Percentiles rank a stretch among this genome's conserved stretches.
Conservation (phyloP, 176 grass and related monocot species). For the barley (Hordeum vulgare) region DNA sequence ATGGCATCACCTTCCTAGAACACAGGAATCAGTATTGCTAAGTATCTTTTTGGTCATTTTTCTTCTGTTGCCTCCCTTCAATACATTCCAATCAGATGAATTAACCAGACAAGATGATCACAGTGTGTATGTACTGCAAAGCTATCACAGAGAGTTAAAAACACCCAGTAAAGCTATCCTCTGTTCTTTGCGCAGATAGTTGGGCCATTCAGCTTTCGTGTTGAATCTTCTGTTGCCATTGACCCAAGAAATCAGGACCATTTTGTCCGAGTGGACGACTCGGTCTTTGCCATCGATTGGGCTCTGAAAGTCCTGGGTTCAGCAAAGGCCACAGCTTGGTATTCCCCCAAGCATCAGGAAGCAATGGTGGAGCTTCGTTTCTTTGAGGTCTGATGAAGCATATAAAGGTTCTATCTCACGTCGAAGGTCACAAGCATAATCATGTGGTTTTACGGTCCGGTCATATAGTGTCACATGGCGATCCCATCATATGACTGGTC, state of each 20-base stretch:
- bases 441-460: neutral
- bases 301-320: constrained; percentile 91
- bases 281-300: constrained; percentile 80
- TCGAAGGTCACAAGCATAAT: neutral
- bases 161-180: neutral
- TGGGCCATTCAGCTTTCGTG: constrained; percentile 89
- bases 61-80: neutral
- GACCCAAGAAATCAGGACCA: constrained; percentile 40
- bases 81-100: neutral
- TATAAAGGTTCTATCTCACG: neutral
- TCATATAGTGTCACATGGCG: neutral
- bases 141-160: neutral
- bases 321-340: constrained; percentile 94
- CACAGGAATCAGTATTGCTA: neutral
- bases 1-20: neutral
- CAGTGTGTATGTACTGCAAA: neutral
- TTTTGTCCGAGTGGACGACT: constrained; percentile 55
- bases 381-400: constrained; percentile 65
- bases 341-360: constrained; percentile 68
- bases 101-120: constrained; percentile 1
- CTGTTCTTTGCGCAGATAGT: constrained; percentile 44
- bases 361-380: constrained; percentile 90
- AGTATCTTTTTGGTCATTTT: neutral
- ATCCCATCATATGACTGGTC: neutral
- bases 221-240: constrained; percentile 63